A percentile compares a stretch with the other conserved stretches of the same genome.
phyloP scores from a whole-genome alignment of 176 grass and related monocot species.

The Rhynchospora breviuscula region DNA sequence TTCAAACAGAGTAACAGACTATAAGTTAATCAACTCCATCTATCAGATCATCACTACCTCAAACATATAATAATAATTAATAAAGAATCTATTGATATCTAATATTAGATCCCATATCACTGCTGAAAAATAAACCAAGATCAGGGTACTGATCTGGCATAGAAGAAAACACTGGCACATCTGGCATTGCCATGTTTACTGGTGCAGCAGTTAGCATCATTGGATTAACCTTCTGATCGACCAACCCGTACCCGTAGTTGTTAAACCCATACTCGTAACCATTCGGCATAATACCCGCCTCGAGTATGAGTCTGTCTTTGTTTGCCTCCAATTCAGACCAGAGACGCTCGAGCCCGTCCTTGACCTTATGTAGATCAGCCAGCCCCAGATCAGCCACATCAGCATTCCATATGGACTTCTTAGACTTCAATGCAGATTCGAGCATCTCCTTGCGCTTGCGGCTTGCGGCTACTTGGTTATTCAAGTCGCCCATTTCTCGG shows the following conservation, averaged over 20 bases:
- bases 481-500: neutral
- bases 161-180: neutral
- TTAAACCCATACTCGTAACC: conserved; percentile 13
- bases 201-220: neutral
- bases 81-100: too few relatives aligned
- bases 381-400: neutral
- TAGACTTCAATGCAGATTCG: neutral
- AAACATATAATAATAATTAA: too few relatives aligned
- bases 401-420: conserved; percentile 22
- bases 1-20: too few relatives aligned
- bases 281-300: neutral
- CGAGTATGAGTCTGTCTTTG: conserved; percentile 13
- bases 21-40: too few relatives aligned
- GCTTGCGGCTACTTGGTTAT: neutral
- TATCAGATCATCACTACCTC: too few relatives aligned
- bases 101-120: too few relatives aligned
- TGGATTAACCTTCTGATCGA: neutral
- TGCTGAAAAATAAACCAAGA: neutral
- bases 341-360: conserved; percentile 32
- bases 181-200: conserved; percentile 4
- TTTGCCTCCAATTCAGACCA: conserved; percentile 4
- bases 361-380: conserved; percentile 10
- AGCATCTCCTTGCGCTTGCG: conserved; percentile 22
- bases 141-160: conserved; percentile 3
- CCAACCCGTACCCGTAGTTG: neutral